phyloP scores from a whole-genome alignment of 495 filamentous ascomycete genomes.

The Lepidopterella palustris region DNA sequence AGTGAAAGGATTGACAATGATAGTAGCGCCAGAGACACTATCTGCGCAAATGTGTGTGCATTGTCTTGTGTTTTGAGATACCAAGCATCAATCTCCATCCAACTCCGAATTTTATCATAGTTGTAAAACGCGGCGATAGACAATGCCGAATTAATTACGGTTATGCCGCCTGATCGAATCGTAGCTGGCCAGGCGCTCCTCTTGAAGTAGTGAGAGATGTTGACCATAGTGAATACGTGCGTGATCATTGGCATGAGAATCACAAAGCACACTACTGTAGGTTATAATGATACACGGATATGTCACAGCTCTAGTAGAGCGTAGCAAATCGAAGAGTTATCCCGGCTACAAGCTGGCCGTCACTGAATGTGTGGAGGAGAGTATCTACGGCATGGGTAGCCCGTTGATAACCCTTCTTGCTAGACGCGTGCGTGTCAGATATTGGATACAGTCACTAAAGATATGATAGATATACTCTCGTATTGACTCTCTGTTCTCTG shows the following conservation, averaged over 20 bases:
- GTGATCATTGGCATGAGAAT: conserved; percentile 6
- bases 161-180: neutral
- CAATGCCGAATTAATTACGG: too few relatives aligned
- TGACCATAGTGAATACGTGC: conserved; percentile 9
- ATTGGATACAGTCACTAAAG: neutral
- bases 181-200: neutral
- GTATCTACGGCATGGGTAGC: conserved; percentile 6
- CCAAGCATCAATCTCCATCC: conserved; percentile 10
- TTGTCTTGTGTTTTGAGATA: neutral
- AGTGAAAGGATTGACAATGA: neutral
- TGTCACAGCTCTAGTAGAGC: conserved; percentile 4
- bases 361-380: conserved; percentile 7
- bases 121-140: neutral
- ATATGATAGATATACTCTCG: neutral
- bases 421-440: neutral
- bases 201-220: conserved; percentile 6
- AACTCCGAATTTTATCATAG: neutral
- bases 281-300: conserved; percentile 16
- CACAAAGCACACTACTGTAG: conserved; percentile 14
- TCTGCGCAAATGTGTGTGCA: conserved; percentile 1
- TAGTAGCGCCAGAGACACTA: conserved; percentile 2
- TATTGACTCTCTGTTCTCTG: neutral
- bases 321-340: conserved; percentile 2
- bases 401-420: neutral
- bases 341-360: conserved; percentile 7